Conservation (phyloP, 1,284 basidiomycete species). For the Puccinia coronata region DNA sequence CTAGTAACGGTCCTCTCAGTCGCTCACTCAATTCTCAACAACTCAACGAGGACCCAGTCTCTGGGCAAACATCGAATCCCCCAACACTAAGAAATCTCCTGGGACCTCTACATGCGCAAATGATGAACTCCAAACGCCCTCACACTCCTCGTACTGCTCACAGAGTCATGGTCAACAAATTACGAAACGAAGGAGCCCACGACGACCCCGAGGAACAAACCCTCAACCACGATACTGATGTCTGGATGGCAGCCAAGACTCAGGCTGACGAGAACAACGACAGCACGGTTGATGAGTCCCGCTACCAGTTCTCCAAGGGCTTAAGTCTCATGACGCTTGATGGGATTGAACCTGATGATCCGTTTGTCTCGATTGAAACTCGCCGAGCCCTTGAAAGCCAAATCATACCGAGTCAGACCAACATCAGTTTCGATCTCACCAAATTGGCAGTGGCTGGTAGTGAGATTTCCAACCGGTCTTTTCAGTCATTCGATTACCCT, state of each 20-base stretch:
- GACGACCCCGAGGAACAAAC: constrained; percentile 13
- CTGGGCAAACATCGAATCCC: constrained; percentile 17
- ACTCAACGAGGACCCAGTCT: background rate
- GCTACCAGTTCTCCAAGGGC: constrained; percentile 1
- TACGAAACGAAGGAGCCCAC: constrained; percentile 23
- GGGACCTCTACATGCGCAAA: constrained; percentile 44
- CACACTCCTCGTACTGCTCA: constrained; percentile 45
- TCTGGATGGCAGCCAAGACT: background rate
- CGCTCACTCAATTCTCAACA: constrained; percentile 19
- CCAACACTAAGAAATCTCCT: constrained; percentile 36
- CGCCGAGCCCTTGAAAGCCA: constrained; percentile 41
- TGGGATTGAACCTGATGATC: constrained; percentile 43
- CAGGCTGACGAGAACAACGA: background rate
- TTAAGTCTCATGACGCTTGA: constrained; percentile 41
- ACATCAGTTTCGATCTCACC: constrained; percentile 25
- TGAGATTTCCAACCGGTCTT: constrained; percentile 4
- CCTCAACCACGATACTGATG: constrained; percentile 20
- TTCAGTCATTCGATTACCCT: background rate
- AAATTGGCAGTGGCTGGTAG: constrained; percentile 13
- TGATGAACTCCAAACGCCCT: constrained; percentile 32
- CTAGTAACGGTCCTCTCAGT: constrained; percentile 14
- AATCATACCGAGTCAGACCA: constrained; percentile 30
- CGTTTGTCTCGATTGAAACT: constrained; percentile 47
- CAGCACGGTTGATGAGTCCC: background rate
- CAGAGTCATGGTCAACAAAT: constrained; percentile 37